Evolutionary conservation across 176 grass and related monocot genomes (phyloP).

Genomic region (Aegilops sharonensis): DNA sequence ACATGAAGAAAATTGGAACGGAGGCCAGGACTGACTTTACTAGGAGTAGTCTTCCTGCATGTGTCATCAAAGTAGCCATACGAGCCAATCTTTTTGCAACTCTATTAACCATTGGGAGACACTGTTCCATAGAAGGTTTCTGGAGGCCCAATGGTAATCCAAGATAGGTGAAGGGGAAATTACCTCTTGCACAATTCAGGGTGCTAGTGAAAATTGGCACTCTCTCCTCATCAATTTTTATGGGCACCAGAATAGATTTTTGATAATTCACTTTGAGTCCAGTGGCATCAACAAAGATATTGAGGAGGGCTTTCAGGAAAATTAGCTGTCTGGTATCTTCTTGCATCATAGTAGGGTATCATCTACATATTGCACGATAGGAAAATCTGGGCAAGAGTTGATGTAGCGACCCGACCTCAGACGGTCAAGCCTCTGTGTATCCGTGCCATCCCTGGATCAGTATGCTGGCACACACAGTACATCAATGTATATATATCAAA

Average conservation of each 20-base stretch:
- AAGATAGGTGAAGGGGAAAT: background rate
- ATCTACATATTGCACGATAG: background rate
- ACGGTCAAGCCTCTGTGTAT: no score
- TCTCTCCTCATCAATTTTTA: background rate
- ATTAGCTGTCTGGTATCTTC: background rate
- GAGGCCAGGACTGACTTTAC: background rate
- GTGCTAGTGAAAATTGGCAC: background rate
- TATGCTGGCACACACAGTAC: no score
- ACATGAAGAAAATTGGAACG: background rate
- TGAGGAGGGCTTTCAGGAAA: background rate
- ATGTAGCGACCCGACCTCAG: no score
- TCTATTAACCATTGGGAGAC: background rate
- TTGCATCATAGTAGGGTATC: background rate
- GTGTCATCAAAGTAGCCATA: background rate
- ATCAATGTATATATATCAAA: no score
- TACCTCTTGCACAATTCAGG: background rate
- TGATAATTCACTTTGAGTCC: background rate
- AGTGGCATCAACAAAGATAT: background rate
- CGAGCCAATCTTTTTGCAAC: background rate
- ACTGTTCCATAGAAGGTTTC: background rate
- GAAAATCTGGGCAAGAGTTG: background rate
- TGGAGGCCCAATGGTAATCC: no score
- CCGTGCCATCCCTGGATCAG: no score
- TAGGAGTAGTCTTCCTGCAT: background rate
- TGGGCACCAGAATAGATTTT: background rate